Conservation (phyloP, 768 basidiomycete species). For the Daedaleopsis sinensis region DNA sequence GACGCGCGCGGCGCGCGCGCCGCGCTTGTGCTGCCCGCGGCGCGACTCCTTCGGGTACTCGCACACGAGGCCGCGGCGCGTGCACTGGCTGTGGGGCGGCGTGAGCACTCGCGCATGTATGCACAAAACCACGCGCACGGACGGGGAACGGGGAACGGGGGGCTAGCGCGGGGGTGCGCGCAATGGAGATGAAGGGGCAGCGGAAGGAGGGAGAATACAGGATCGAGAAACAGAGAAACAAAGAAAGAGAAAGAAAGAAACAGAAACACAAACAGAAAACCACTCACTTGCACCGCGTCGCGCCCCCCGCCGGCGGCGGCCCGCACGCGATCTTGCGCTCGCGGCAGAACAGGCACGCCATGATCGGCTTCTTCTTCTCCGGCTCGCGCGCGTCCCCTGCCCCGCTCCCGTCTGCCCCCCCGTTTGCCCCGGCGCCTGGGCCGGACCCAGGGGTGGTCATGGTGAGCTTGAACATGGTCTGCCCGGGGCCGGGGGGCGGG, state of each 20-base stretch:
- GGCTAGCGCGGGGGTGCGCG: neutral
- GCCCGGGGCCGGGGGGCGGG: slow-evolving; percentile 11
- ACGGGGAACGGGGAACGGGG: neutral
- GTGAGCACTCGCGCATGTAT: neutral
- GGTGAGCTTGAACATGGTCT: slow-evolving; percentile 28
- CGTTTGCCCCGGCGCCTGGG: neutral
- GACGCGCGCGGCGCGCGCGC: slow-evolving; percentile 25
- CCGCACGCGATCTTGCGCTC: slow-evolving; percentile 56
- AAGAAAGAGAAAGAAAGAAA: neutral
- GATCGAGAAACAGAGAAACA: neutral
- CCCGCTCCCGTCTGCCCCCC: neutral
- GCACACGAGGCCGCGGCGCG: slow-evolving; percentile 48
- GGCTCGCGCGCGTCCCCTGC: slow-evolving; percentile 7
- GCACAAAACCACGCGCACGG: no score
- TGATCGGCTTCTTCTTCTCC: slow-evolving; percentile 46
- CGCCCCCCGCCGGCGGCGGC: slow-evolving; percentile 39
- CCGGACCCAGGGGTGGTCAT: no score
- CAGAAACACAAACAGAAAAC: neutral
- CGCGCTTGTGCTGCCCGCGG: slow-evolving; percentile 47
- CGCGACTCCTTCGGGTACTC: slow-evolving; percentile 53
- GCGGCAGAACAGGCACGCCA: slow-evolving; percentile 52
- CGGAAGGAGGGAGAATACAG: neutral
- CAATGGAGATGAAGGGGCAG: no score
- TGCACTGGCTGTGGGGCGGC: slow-evolving; percentile 41
- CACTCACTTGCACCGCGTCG: slow-evolving; percentile 50